Conservation (phyloP, 257 asterid species). For the Leonotis leonurus region DNA sequence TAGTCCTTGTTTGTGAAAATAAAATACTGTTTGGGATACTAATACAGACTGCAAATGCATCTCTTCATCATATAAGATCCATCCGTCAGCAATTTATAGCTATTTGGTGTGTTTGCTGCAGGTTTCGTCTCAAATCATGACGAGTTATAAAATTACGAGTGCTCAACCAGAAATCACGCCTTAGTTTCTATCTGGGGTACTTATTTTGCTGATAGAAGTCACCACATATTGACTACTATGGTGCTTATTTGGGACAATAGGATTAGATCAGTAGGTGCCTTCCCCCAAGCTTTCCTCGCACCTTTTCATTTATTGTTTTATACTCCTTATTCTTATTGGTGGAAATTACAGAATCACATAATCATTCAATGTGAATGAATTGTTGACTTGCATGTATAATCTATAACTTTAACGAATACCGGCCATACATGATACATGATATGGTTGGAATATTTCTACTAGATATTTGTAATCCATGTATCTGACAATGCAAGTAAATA, state of each 20-base stretch:
- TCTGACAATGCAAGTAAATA: not conserved
- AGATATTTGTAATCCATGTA: not conserved
- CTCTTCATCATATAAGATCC: not conserved
- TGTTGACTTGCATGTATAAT: slow-evolving; percentile 1
- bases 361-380: not conserved
- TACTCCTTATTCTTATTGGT: slow-evolving; percentile 4
- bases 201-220: not conserved
- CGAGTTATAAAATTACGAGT: slow-evolving; percentile 38
- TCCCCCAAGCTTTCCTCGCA: not conserved
- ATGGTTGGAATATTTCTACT: not conserved
- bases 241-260: slow-evolving; percentile 3
- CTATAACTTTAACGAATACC: slow-evolving; percentile 3
- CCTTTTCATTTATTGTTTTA: not conserved
- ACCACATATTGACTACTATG: not conserved
- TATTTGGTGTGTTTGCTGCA: slow-evolving; percentile 28
- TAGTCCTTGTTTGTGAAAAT: not conserved
- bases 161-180: not conserved
- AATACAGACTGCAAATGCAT: not conserved
- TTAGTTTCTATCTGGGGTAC: not conserved
- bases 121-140: slow-evolving; percentile 45
- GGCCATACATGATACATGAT: not conserved
- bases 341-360: not conserved
- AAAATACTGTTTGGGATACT: not conserved
- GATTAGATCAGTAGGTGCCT: slow-evolving; percentile 2
- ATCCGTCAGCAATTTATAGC: not conserved